phyloP scores from a whole-genome alignment of 23 red algal species.

The Cyanidioschyzon merolae region DNA sequence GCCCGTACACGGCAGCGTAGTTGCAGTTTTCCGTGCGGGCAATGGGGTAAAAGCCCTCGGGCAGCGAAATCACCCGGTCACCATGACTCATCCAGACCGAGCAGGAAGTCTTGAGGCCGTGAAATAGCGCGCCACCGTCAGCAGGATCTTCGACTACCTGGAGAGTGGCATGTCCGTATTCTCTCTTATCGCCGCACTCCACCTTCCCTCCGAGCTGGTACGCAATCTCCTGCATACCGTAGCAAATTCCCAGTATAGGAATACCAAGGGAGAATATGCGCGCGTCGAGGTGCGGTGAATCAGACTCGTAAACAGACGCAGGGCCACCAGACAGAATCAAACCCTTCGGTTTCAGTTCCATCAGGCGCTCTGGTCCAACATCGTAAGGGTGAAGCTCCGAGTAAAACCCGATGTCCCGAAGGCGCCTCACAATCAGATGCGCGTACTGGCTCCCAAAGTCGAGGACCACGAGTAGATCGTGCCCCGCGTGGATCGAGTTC shows the following conservation, averaged over 20 bases:
- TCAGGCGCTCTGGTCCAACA: conserved; percentile 23
- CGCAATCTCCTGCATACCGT: conserved; percentile 90
- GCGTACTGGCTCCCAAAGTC: conserved; percentile 98
- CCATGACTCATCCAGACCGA: conserved; percentile 97
- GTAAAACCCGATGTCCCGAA: conserved; percentile 63
- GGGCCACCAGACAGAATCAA: conserved; percentile 83
- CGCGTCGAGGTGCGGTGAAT: conserved; percentile 48
- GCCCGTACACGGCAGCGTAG: conserved; percentile 45
- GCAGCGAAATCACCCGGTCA: conserved; percentile 50
- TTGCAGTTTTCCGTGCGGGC: conserved; percentile 63
- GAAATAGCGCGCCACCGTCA: conserved; percentile 28
- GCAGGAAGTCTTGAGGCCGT: conserved; percentile 27
- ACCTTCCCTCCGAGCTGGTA: conserved; percentile 57
- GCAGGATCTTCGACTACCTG: neutral
- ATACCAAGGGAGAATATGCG: conserved; percentile 57
- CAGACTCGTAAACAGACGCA: conserved; percentile 70
- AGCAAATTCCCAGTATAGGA: conserved; percentile 89
- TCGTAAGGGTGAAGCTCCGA: conserved; percentile 66
- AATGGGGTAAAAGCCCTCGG: conserved; percentile 35
- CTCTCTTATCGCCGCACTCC: conserved; percentile 39
- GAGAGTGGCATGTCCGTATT: conserved; percentile 65
- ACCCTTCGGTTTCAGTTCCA: conserved; percentile 36
- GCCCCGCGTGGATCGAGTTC: neutral
- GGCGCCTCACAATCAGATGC: conserved; percentile 78
- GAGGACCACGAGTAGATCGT: conserved; percentile 68